phyloP scores from a whole-genome alignment of 2,329 filamentous ascomycete species.

The Microsporum canis region DNA sequence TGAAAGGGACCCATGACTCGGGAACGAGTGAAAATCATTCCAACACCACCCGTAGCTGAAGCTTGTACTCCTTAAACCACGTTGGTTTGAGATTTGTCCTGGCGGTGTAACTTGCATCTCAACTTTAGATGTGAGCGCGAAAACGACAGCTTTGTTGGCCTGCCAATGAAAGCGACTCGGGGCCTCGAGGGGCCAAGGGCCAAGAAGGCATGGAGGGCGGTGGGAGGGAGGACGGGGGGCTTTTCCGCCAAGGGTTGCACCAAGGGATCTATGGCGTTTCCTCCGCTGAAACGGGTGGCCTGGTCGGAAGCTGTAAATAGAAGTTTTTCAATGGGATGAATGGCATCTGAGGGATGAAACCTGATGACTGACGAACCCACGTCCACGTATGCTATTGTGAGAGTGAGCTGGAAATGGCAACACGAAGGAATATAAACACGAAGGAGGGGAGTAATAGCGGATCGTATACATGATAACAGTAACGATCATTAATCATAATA shows the following conservation, averaged over 20 bases:
- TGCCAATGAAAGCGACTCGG: neutral
- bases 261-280: neutral
- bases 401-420: neutral
- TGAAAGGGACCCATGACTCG: neutral
- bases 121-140: neutral
- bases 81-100: neutral
- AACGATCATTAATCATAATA: constrained; percentile 1
- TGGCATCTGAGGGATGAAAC: neutral
- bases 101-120: neutral
- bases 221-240: neutral
- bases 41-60: neutral
- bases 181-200: neutral
- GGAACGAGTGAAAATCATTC: neutral
- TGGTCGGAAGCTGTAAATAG: neutral
- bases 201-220: neutral
- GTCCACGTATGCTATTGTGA: neutral
- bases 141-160: neutral
- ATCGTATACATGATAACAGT: neutral
- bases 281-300: neutral
- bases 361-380: neutral
- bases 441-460: neutral
- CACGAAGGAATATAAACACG: neutral
- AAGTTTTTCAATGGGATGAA: too few relatives aligned
- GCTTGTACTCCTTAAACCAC: neutral
- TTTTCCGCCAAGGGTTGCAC: neutral